These are phyloP conservation scores for Eucalyptus grandis DNA, from an alignment of 345 rosid genomes.

Conservation along the genomic window DNA sequence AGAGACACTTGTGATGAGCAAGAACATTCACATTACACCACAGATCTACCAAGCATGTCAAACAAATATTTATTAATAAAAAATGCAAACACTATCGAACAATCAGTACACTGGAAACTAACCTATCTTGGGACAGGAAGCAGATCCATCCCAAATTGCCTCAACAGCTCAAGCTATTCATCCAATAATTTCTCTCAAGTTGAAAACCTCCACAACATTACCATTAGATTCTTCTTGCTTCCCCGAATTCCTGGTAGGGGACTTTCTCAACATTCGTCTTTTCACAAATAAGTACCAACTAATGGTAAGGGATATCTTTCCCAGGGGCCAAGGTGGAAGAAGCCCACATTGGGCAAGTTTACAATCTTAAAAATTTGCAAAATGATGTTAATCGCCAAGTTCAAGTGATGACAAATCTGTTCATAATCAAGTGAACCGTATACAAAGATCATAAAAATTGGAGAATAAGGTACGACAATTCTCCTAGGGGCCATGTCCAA, in stretches of 20 bases:
- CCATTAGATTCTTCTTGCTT: slow-evolving; percentile 56
- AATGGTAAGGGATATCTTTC: neutral
- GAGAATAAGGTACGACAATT: too few relatives aligned
- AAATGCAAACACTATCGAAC: neutral
- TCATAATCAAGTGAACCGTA: neutral
- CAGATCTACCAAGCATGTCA: slow-evolving; percentile 47
- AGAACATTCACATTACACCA: slow-evolving; percentile 89
- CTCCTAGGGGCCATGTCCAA: too few relatives aligned
- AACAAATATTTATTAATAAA: neutral
- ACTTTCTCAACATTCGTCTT: slow-evolving; percentile 56
- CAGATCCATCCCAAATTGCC: slow-evolving; percentile 89
- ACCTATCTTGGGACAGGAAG: slow-evolving; percentile 95
- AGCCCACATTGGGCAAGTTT: too few relatives aligned
- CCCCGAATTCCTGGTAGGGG: slow-evolving; percentile 46
- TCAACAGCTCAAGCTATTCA: slow-evolving; percentile 83
- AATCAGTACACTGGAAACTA: neutral
- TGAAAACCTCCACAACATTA: slow-evolving; percentile 43
- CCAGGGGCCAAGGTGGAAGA: too few relatives aligned
- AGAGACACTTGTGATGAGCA: slow-evolving; percentile 83
- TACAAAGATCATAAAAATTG: neutral
- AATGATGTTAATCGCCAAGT: too few relatives aligned
- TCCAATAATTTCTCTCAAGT: slow-evolving; percentile 73
- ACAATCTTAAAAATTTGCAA: too few relatives aligned
- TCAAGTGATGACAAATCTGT: too few relatives aligned
- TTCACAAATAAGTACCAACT: slow-evolving; percentile 51